Percentiles rank a stretch among this genome's conserved stretches.
phyloP scores from a whole-genome alignment of 306 rosid species.

The Vigna hirtella region DNA sequence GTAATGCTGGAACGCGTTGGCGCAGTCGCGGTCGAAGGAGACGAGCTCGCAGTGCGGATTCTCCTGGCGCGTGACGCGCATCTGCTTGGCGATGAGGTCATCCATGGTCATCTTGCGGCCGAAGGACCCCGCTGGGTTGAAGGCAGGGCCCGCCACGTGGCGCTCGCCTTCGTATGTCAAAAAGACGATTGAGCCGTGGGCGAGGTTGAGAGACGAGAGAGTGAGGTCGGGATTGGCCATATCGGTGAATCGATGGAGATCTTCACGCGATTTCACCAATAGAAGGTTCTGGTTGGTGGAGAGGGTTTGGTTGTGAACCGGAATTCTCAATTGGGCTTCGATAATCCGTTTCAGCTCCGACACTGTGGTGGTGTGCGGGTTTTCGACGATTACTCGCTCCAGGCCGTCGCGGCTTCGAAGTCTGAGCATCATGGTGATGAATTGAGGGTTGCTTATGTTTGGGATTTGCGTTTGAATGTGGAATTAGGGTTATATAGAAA shows the following conservation, averaged over 20 bases:
- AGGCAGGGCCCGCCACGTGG: slow-evolving; percentile 65
- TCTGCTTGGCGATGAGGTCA: slow-evolving; percentile 93
- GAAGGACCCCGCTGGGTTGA: slow-evolving; percentile 85
- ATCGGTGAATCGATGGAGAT: slow-evolving; percentile 74
- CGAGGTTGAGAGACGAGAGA: slow-evolving; percentile 67
- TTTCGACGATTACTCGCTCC: slow-evolving; percentile 74
- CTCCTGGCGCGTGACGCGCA: slow-evolving; percentile 88
- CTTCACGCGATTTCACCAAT: slow-evolving; percentile 63
- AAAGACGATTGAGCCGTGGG: slow-evolving; percentile 80
- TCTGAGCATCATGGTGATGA: slow-evolving; percentile 76
- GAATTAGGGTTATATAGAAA: background rate
- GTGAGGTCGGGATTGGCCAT: slow-evolving; percentile 64
- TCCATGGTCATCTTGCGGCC: slow-evolving; percentile 99
- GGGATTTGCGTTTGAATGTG: background rate
- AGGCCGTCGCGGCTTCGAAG: slow-evolving; percentile 96
- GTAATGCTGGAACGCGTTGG: slow-evolving; percentile 87
- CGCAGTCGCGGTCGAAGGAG: slow-evolving; percentile 92
- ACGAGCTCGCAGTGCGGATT: slow-evolving; percentile 84
- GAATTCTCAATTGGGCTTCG: slow-evolving; percentile 73
- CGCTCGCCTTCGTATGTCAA: slow-evolving; percentile 86
- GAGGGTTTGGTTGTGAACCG: slow-evolving; percentile 76
- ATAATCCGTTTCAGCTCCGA: slow-evolving; percentile 65
- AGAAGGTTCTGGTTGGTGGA: slow-evolving; percentile 86
- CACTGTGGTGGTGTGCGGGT: slow-evolving; percentile 60
- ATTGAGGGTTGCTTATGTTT: background rate